These are phyloP conservation scores for Calcarisporium arbuscula DNA, from an alignment of 2,329 filamentous ascomycete genomes.

Conservation along the genomic window DNA sequence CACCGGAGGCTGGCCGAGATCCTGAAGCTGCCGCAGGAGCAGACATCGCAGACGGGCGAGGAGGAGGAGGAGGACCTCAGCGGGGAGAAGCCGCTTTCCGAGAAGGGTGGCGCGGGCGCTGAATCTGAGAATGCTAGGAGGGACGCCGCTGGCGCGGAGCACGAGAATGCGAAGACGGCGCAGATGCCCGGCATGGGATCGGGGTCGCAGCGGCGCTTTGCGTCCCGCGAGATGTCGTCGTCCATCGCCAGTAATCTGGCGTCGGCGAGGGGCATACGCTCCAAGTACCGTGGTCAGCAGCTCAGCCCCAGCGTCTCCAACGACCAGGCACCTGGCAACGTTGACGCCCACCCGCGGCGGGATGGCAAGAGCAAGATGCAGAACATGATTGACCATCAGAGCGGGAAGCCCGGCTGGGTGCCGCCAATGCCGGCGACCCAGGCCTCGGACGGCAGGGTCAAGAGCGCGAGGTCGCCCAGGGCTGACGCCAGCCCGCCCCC, in stretches of 20 bases:
- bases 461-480: slow-evolving; percentile 17
- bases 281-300: slow-evolving; percentile 58
- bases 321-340: slow-evolving; percentile 65
- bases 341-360: slow-evolving; percentile 50
- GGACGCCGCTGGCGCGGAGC: slow-evolving; percentile 15
- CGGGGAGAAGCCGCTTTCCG: slow-evolving; percentile 22
- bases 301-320: slow-evolving; percentile 67
- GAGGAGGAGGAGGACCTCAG: slow-evolving; percentile 14
- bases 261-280: slow-evolving; percentile 72
- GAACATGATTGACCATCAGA: slow-evolving; percentile 46
- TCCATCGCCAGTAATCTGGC: slow-evolving; percentile 87
- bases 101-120: slow-evolving; percentile 6
- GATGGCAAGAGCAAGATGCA: slow-evolving; percentile 48
- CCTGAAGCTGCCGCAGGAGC: slow-evolving; percentile 59
- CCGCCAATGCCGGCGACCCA: slow-evolving; percentile 29
- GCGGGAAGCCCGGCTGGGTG: slow-evolving; percentile 47
- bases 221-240: slow-evolving; percentile 64
- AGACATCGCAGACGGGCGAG: slow-evolving; percentile 26
- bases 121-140: slow-evolving; percentile 13
- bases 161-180: slow-evolving; percentile 14
- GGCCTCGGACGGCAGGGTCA: slow-evolving; percentile 18
- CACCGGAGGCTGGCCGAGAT: slow-evolving; percentile 79
- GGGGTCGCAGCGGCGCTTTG: slow-evolving; percentile 40
- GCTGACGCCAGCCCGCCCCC: slow-evolving; percentile 17
- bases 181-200: slow-evolving; percentile 27